A percentile compares a stretch with the other conserved stretches of the same genome.
phyloP scores from a whole-genome alignment of 2,329 filamentous ascomycete genomes.

The Talaromyces sp. region DNA sequence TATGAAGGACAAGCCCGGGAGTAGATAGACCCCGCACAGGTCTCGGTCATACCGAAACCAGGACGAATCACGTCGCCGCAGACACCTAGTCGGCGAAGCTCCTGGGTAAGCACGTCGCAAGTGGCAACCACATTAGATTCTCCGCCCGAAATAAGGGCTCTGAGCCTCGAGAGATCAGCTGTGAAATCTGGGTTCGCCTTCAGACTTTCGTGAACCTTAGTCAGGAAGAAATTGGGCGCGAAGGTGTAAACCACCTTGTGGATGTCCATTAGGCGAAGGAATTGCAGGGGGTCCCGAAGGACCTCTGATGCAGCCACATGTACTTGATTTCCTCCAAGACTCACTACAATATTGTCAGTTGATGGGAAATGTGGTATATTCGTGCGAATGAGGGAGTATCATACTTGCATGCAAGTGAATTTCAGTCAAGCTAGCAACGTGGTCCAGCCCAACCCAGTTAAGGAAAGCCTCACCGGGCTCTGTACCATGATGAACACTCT shows the following conservation, averaged over 20 bases:
- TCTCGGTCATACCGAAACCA: constrained; percentile 26
- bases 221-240: constrained; percentile 32
- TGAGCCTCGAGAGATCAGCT: constrained; percentile 24
- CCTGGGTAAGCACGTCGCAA: constrained; percentile 40
- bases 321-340: constrained; percentile 16
- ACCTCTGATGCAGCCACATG: constrained; percentile 21
- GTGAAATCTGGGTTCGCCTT: not conserved
- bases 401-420: constrained; percentile 48
- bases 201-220: constrained; percentile 13
- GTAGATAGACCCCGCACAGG: constrained; percentile 28
- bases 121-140: constrained; percentile 37
- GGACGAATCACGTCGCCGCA: constrained; percentile 44
- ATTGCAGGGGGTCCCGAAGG: constrained; percentile 38
- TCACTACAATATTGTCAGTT: too few species aligned
- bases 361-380: too few species aligned
- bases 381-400: not conserved
- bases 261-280: constrained; percentile 45
- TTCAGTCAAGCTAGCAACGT: constrained; percentile 57
- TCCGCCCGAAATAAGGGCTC: constrained; percentile 39
- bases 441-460: constrained; percentile 58
- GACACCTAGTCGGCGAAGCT: constrained; percentile 10
- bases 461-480: constrained; percentile 26
- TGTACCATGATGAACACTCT: not conserved
- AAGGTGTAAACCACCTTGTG: constrained; percentile 38
- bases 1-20: constrained; percentile 45